These are phyloP conservation scores for Termitomyces sp. DNA, from an alignment of 768 basidiomycete genomes.

Conservation along the genomic window DNA sequence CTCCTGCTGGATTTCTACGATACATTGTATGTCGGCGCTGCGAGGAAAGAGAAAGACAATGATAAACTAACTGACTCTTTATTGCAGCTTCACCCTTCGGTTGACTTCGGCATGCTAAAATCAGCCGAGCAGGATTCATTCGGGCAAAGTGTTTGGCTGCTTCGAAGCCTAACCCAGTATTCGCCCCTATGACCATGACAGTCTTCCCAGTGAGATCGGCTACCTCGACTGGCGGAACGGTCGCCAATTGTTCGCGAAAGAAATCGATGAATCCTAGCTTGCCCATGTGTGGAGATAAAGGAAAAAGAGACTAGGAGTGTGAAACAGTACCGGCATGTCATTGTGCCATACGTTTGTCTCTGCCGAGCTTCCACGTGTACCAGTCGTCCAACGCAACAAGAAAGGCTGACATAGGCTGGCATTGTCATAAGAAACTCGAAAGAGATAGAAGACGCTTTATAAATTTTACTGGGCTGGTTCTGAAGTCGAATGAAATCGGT, in stretches of 20 bases:
- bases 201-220: slow-evolving; percentile 38
- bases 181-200: slow-evolving; percentile 45
- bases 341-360: too few species aligned
- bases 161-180: slow-evolving; percentile 45
- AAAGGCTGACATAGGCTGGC: too few species aligned
- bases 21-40: neutral
- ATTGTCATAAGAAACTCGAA: too few species aligned
- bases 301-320: neutral
- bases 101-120: slow-evolving; percentile 32
- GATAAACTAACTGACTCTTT: slow-evolving; percentile 23
- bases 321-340: neutral
- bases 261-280: slow-evolving; percentile 12
- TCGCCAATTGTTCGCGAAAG: slow-evolving; percentile 16
- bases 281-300: slow-evolving; percentile 10
- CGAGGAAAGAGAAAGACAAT: neutral
- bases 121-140: slow-evolving; percentile 35
- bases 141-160: slow-evolving; percentile 37
- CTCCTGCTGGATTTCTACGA: slow-evolving; percentile 22
- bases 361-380: neutral
- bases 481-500: neutral
- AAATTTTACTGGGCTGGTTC: neutral
- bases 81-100: slow-evolving; percentile 29
- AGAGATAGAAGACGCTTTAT: too few species aligned
- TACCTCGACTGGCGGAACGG: slow-evolving; percentile 23
- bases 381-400: too few species aligned